Evolutionary conservation across 164 flowering plant genomes (phyloP).

Genomic region (Tetrastigma voinierianum): DNA sequence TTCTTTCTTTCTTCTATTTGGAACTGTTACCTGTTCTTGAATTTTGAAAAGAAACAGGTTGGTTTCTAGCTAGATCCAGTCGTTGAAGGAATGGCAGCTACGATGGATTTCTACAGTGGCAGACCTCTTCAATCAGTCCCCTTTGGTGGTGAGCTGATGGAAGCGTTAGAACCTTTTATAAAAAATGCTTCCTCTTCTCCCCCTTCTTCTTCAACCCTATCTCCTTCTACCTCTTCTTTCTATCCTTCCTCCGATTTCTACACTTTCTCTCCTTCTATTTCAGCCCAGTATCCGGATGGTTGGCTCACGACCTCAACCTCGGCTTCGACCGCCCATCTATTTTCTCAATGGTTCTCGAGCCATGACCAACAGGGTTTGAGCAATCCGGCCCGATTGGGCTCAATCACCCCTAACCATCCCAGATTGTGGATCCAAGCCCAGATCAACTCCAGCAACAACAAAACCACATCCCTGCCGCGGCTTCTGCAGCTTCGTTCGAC

Average conservation of each 20-base stretch:
- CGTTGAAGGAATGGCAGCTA: constrained; percentile 45
- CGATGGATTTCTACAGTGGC: constrained; percentile 54
- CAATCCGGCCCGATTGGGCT: constrained; percentile 44
- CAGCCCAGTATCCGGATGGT: constrained; percentile 24
- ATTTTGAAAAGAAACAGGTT: constrained; percentile 53
- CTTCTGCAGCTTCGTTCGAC: constrained; percentile 3
- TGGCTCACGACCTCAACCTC: too few species aligned
- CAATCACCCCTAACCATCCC: constrained; percentile 46
- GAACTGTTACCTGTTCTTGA: constrained; percentile 36
- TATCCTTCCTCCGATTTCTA: constrained; percentile 17
- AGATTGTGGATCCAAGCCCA: constrained; percentile 69
- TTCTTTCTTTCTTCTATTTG: not conserved
- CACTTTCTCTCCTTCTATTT: constrained; percentile 7
- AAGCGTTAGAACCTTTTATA: constrained; percentile 93
- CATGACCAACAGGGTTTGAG: constrained; percentile 24
- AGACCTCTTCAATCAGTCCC: constrained; percentile 35
- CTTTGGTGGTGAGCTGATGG: constrained; percentile 73
- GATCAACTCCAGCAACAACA: constrained; percentile 29
- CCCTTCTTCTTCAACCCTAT: constrained; percentile 17
- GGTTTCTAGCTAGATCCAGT: not conserved
- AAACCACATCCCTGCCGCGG: constrained; percentile 10
- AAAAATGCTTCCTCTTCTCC: constrained; percentile 53
- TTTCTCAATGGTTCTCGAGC: constrained; percentile 32
- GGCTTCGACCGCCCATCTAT: constrained; percentile 29
- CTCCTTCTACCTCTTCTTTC: constrained; percentile 12